Evolutionary conservation across 768 basidiomycete species (phyloP).

Genomic region (Pulveroboletus ravenelii): DNA sequence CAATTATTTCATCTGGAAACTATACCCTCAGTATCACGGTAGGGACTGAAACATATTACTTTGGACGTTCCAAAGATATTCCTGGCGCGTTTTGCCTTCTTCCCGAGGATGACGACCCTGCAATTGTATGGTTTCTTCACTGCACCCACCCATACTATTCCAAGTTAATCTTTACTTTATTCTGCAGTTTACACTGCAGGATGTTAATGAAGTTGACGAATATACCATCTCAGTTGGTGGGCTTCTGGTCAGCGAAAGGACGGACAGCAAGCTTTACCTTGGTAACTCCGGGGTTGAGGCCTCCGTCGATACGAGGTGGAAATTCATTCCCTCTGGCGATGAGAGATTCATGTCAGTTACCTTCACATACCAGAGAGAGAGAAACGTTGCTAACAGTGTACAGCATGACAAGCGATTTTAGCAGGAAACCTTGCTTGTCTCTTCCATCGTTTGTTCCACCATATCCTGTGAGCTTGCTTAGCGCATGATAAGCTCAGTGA

Average conservation of each 20-base stretch:
- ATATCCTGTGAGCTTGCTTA: neutral
- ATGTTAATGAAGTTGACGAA: neutral
- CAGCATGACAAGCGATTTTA: neutral
- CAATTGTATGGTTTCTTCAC: neutral
- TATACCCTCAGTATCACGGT: neutral
- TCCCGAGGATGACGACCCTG: neutral
- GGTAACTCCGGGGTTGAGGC: neutral
- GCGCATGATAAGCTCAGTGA: neutral
- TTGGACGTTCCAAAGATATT: neutral
- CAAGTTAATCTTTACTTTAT: neutral
- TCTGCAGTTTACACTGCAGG: neutral
- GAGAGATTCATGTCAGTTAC: neutral
- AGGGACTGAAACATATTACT: neutral
- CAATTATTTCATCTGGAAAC: neutral
- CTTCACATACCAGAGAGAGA: neutral
- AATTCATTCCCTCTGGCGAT: neutral
- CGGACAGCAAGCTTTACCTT: neutral
- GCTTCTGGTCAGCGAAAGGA: neutral
- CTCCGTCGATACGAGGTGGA: neutral
- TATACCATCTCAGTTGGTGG: neutral
- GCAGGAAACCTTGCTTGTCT: neutral
- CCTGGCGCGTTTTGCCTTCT: neutral
- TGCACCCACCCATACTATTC: neutral
- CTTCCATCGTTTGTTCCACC: neutral
- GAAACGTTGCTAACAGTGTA: neutral